These are phyloP conservation scores for Fistulifera solaris DNA, from an alignment of 108 stramenopile genomes.

Conservation along the genomic window DNA sequence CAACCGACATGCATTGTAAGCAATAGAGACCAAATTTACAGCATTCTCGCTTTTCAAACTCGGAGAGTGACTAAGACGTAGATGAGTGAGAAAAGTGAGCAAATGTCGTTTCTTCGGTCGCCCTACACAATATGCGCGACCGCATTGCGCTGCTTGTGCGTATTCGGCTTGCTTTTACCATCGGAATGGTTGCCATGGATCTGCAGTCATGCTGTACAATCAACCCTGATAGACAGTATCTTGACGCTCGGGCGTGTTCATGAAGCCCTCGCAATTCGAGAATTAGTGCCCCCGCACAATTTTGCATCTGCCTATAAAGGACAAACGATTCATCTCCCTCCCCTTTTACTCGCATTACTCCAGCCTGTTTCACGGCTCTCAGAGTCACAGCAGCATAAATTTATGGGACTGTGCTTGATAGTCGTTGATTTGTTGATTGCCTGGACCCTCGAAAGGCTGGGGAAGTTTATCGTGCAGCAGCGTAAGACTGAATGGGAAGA, in stretches of 20 bases:
- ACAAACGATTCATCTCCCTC: background rate
- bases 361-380: background rate
- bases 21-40: too few relatives aligned
- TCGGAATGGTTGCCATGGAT: background rate
- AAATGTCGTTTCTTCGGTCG: too few relatives aligned
- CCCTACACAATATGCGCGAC: too few relatives aligned
- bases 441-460: background rate
- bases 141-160: too few relatives aligned
- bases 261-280: background rate
- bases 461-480: background rate
- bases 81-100: too few relatives aligned
- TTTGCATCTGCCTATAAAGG: background rate
- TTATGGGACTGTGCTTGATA: background rate
- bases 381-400: background rate
- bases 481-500: background rate
- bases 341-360: background rate
- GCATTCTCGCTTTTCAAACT: too few relatives aligned
- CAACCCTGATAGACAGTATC: background rate
- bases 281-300: background rate
- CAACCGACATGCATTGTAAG: too few relatives aligned
- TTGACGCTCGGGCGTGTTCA: background rate
- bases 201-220: background rate
- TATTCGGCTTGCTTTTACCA: background rate
- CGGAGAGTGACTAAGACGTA: too few relatives aligned
- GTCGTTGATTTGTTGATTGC: background rate